phyloP scores from a whole-genome alignment of 805 yeast species.

The Debaryomyces hansenii region DNA sequence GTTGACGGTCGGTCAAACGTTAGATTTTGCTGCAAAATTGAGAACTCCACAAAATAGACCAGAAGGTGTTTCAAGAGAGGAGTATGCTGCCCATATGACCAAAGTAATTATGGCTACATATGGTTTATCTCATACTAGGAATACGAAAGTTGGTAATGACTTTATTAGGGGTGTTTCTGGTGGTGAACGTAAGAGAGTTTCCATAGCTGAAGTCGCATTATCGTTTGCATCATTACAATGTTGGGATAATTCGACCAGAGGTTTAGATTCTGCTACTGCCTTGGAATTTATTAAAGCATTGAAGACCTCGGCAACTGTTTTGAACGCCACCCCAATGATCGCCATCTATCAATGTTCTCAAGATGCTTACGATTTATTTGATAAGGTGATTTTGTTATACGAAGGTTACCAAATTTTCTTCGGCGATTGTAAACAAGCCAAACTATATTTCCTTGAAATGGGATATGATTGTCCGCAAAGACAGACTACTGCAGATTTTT shows the following conservation, averaged over 20 bases:
- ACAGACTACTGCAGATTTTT: slow-evolving; percentile 36
- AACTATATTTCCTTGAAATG: slow-evolving; percentile 32
- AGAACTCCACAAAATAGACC: slow-evolving; percentile 64
- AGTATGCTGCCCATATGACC: slow-evolving; percentile 53
- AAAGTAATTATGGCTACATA: slow-evolving; percentile 54
- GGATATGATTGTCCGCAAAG: slow-evolving; percentile 43
- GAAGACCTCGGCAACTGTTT: slow-evolving; percentile 57
- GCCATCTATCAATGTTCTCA: slow-evolving; percentile 72
- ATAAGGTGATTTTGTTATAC: slow-evolving; percentile 58
- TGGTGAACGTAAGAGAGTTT: slow-evolving; percentile 72
- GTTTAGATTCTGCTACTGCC: slow-evolving; percentile 70
- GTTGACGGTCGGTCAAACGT: slow-evolving; percentile 64
- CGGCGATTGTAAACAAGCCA: slow-evolving; percentile 55
- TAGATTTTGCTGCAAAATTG: slow-evolving; percentile 60
- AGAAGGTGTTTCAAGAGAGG: slow-evolving; percentile 55
- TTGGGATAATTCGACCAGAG: slow-evolving; percentile 75
- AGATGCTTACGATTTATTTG: slow-evolving; percentile 60
- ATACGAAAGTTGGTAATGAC: slow-evolving; percentile 67
- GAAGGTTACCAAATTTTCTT: slow-evolving; percentile 61
- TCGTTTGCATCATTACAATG: slow-evolving; percentile 55
- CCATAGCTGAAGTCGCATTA: slow-evolving; percentile 63
- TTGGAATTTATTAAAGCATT: slow-evolving; percentile 62
- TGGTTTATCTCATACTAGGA: slow-evolving; percentile 59
- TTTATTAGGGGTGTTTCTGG: slow-evolving; percentile 70
- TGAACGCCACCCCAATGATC: slow-evolving; percentile 57